phyloP scores from a whole-genome alignment of 164 flowering plant genomes.

The Vitis amurensis region DNA sequence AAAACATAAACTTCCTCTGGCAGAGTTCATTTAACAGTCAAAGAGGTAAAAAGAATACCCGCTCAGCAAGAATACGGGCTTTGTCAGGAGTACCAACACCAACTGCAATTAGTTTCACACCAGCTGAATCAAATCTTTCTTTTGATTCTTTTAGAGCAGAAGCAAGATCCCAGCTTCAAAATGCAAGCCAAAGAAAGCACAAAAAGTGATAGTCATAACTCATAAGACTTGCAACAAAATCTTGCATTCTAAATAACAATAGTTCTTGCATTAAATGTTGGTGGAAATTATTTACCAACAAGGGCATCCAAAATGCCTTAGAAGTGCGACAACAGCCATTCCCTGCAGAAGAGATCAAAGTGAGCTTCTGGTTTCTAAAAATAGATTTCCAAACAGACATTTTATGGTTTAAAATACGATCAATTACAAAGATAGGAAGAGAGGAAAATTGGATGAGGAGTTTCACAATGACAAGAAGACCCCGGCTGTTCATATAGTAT shows the following conservation, averaged over 20 bases:
- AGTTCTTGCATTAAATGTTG: not conserved
- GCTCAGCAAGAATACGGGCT: conserved; percentile 78
- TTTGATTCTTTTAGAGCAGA: conserved; percentile 63
- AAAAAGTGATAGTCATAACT: not conserved
- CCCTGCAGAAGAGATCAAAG: conserved; percentile 41
- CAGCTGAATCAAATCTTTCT: conserved; percentile 69
- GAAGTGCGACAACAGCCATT: conserved; percentile 83
- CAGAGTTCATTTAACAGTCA: not conserved
- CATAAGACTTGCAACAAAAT: not conserved
- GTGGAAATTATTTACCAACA: conserved; percentile 58
- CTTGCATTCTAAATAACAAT: not conserved
- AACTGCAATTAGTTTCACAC: conserved; percentile 84
- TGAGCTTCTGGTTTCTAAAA: no score
- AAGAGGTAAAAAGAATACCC: conserved; percentile 38
- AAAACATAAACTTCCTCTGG: not conserved
- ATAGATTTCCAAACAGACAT: no score
- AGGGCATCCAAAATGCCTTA: conserved; percentile 92
- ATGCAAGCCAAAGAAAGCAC: not conserved
- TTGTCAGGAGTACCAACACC: conserved; percentile 89
- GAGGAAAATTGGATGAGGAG: no score
- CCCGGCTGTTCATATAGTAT: no score
- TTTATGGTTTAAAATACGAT: no score
- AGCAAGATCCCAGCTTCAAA: conserved; percentile 89
- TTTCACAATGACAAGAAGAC: no score
- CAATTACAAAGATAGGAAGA: no score